These are phyloP conservation scores for Penstemon davidsonii DNA, from an alignment of 257 asterid genomes.

Conservation along the genomic window DNA sequence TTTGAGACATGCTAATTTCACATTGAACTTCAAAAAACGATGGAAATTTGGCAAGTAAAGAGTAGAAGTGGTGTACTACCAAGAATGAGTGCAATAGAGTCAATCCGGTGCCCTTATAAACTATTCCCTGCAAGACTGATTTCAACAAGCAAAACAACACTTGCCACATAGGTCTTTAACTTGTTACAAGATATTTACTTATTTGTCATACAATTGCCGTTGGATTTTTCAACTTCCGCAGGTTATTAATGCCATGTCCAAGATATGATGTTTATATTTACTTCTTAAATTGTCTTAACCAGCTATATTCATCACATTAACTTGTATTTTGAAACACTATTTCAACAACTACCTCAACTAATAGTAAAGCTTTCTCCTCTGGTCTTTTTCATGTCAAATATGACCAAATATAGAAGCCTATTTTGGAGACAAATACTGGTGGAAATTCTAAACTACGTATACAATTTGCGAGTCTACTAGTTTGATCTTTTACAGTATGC, in stretches of 20 bases:
- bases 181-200: not conserved
- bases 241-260: not conserved
- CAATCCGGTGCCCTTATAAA: not conserved
- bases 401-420: conserved; percentile 4
- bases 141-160: not conserved
- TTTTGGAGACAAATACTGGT: not conserved
- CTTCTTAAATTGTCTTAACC: not conserved
- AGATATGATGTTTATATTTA: not conserved
- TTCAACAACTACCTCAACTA: not conserved
- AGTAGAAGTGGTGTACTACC: not conserved
- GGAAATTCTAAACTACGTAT: not conserved
- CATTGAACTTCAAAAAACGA: conserved; percentile 1
- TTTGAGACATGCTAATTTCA: not conserved
- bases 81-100: conserved; percentile 4
- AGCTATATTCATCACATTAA: not conserved
- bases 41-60: not conserved
- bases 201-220: not conserved
- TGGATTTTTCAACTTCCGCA: not conserved
- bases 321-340: not conserved
- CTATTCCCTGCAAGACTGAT: not conserved
- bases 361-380: conserved; percentile 11
- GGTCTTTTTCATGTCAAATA: not conserved
- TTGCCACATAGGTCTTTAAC: not conserved
- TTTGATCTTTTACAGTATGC: not conserved
- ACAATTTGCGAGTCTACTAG: not conserved